These are phyloP conservation scores for Colletotrichum siamense DNA, from an alignment of 2,329 filamentous ascomycete species.

Conservation along the genomic window DNA sequence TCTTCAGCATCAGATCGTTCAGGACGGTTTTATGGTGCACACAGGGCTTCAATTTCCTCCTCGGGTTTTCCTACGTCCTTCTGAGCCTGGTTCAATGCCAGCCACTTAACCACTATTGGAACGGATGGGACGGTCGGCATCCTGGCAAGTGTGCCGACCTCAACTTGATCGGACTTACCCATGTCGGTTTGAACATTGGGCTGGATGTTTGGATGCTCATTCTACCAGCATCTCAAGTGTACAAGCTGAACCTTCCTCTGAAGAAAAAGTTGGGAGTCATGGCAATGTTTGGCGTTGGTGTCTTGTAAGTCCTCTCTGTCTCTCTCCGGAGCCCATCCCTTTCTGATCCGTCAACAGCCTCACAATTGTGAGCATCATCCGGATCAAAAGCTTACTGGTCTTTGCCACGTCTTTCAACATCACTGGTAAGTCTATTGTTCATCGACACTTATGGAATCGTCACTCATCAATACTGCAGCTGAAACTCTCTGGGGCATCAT, in stretches of 20 bases:
- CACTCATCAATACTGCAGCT: background rate
- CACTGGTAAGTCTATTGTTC: background rate
- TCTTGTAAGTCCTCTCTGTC: background rate
- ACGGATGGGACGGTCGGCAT: background rate
- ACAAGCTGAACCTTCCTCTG: background rate
- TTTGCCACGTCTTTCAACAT: background rate
- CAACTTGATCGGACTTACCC: background rate
- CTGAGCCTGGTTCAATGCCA: background rate
- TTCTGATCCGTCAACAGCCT: background rate
- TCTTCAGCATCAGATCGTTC: background rate
- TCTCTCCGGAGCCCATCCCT: fast-evolving
- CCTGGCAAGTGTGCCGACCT: background rate
- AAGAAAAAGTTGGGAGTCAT: background rate
- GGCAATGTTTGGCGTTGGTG: background rate
- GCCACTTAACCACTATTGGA: background rate
- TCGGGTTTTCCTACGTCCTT: background rate
- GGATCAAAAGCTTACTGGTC: background rate
- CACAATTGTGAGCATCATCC: background rate
- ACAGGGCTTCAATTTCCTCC: background rate
- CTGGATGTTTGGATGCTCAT: slow-evolving; percentile 5
- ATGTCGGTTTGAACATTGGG: background rate
- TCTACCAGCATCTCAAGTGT: background rate
- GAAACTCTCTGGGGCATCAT: background rate
- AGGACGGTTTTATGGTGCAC: background rate
- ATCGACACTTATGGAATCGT: background rate